Evolutionary conservation across 1,139 yeast genomes (phyloP), one percentile per base, ranked within the genome.

Genomic region (Diutina ranongensis): DNA sequence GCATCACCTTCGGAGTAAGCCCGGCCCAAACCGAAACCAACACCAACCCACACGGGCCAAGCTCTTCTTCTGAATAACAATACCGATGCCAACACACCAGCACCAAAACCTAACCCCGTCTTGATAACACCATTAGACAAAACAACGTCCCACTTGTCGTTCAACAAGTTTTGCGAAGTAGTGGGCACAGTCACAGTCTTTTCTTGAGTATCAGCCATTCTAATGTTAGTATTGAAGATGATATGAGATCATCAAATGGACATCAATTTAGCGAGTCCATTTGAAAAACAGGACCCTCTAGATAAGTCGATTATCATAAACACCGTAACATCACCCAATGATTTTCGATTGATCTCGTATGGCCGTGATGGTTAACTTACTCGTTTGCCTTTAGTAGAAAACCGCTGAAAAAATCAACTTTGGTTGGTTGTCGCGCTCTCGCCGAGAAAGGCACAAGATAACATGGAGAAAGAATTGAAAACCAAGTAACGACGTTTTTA

Each of bases 1-100:
- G 97, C 94, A 61, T 92, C 97, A 51, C 97, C 98, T 71, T 92
- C 98, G 52, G 97, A 80, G 66, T 88, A 92, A 46, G 96, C 96
- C 71, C 97, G 83, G 54, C 98, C 98, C 51, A 89, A 75, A 53
- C 98, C 98, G 57, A 92, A 89, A 38, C 97, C 98, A 54, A 87
- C 68, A 54, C 97, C 97, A 50, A 89, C 67, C 95, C 97, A 89
- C 44, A 89, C 97, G 47, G 97, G 97, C 78, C 87, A 92, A 4
- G 95, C 76, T 68, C 97, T 83, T 74, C 97, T 86, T 64, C 76
- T 85, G 73, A 92, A 92, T 47, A 92, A 67, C 51, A 94, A 68
- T 45, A 89, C 94, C n/a, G 96, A 86, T 35, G 94, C 84, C 49
- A 89, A 76, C 44, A 94, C 95, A 65, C 99, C 99, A 45, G 84